Base-by-base conservation (phyloP, 768 basidiomycete genomes). In the Collybiopsis confluens region DNA sequence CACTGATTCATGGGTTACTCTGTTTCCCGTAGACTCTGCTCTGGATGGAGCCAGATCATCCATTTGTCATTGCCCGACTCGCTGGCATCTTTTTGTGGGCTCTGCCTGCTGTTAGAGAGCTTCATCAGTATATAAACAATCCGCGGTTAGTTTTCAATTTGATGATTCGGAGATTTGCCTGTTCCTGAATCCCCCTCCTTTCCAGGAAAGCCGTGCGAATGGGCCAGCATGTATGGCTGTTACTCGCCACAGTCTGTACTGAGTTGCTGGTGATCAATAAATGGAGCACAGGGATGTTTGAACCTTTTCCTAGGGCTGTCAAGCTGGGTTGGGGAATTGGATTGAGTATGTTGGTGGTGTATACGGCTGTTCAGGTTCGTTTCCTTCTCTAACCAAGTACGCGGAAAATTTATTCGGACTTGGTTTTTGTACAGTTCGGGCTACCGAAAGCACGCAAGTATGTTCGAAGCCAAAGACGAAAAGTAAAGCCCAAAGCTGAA, bases 1-100 rank as follows among this genome's bases (percentile, higher is more conserved):
- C 20, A 15, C 43, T 54, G 50, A 54, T 52, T 20, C 45, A 38
- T 54, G 26, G n/a, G n/a, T n/a, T n/a, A n/a, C 24, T 27, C 21
- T 36, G 45, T 43, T 26, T n/a, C 49, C 54, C 61, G 74, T 76
- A 82, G 78, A 68, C 70, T 70, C 60, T 84, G 56, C 74, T 93
- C 35, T 92, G 91, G 90, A 87, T 93, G 85, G 90, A 92, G 64
- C 92, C 91, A 33, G 86, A 90, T 67, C 91, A 93, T 66, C 91
- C 90, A 10, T 82, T 93, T 58, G 77, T 93, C 46, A 88, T 92
- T 55, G 71, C 81, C 57, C 73, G 82, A 27, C 78, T 93, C 9
- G 83, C 81, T 15, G 82, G 82, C 56, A 82, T 93, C 56, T 93
- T 93, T 64, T 72, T 93, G 2, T 93, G 90, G 62, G 91, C 85